These are phyloP conservation scores for Trifolium pratense DNA, from an alignment of 306 rosid genomes.

Conservation along the genomic window DNA sequence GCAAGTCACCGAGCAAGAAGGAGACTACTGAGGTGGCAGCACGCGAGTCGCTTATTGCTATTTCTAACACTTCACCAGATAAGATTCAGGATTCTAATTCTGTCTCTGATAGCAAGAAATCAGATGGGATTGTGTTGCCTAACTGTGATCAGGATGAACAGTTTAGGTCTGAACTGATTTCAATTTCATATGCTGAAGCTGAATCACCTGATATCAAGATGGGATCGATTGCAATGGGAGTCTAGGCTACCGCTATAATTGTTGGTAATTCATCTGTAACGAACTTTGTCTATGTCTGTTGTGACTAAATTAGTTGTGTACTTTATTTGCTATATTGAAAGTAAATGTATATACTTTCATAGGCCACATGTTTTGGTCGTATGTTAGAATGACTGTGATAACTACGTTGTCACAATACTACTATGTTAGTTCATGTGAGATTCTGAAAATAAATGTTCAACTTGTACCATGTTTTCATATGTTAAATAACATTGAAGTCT, in stretches of 20 bases:
- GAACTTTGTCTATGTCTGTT: conserved; percentile 25
- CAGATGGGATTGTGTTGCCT: conserved; percentile 39
- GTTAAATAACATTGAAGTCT: conserved; percentile 3
- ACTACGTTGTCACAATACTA: conserved; percentile 34
- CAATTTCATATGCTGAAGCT: conserved; percentile 50
- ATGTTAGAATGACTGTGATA: conserved; percentile 32
- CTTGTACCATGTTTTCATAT: conserved; percentile 19
- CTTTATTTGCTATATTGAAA: conserved; percentile 23
- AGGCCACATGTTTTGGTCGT: conserved; percentile 28
- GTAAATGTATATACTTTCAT: conserved; percentile 29
- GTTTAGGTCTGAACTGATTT: conserved; percentile 53
- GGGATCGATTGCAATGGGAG: conserved; percentile 30
- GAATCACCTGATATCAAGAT: conserved; percentile 55
- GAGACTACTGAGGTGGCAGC: conserved; percentile 49
- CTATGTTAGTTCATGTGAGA: conserved; percentile 30
- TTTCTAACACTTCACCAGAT: conserved; percentile 47
- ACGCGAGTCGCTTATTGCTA: conserved; percentile 56
- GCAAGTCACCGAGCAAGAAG: conserved; percentile 43
- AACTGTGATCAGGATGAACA: conserved; percentile 43
- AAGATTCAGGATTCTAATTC: conserved; percentile 36
- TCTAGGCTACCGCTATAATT: conserved; percentile 23
- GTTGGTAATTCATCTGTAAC: conserved; percentile 26
- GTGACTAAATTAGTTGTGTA: conserved; percentile 21
- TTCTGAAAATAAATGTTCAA: conserved; percentile 40
- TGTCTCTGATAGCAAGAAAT: conserved; percentile 44